phyloP scores from a whole-genome alignment of 495 filamentous ascomycete species.

The Evernia prunastri region DNA sequence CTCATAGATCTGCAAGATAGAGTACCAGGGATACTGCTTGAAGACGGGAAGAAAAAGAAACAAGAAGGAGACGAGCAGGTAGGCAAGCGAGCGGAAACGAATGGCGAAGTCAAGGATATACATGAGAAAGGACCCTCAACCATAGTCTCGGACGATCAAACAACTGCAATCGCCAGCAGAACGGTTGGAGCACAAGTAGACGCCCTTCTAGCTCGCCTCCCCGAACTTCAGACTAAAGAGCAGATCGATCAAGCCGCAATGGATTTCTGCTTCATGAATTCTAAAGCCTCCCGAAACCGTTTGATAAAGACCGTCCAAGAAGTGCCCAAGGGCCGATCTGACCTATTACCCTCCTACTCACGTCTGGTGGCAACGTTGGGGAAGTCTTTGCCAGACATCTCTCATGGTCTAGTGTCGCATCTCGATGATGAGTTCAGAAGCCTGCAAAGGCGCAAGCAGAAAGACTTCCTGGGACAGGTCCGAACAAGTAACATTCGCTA shows the following conservation, averaged over 20 bases:
- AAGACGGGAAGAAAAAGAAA: slow-evolving; percentile 96
- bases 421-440: slow-evolving; percentile 97
- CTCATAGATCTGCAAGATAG: slow-evolving; percentile 91
- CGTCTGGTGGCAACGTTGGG: slow-evolving; percentile 87
- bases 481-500: slow-evolving; percentile 93
- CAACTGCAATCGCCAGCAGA: slow-evolving; percentile 92
- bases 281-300: slow-evolving; percentile 92
- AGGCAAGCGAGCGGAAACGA: slow-evolving; percentile 47
- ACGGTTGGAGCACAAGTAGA: slow-evolving; percentile 97
- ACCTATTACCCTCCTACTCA: slow-evolving; percentile 89
- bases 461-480: slow-evolving; percentile 92
- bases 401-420: slow-evolving; percentile 85
- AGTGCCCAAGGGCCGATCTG: slow-evolving; percentile 84
- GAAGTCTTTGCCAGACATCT: slow-evolving; percentile 87
- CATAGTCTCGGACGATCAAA: slow-evolving; percentile 66
- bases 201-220: slow-evolving; percentile 76
- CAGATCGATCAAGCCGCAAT: slow-evolving; percentile 84
- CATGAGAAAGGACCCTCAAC: slow-evolving; percentile 27
- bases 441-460: slow-evolving; percentile 94
- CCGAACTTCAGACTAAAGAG: slow-evolving; percentile 86
- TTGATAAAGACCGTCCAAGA: slow-evolving; percentile 91
- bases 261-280: slow-evolving; percentile 97
- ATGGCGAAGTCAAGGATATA: slow-evolving; percentile 31
- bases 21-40: slow-evolving; percentile 85
- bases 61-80: slow-evolving; percentile 60